A percentile compares a stretch with the other conserved stretches of the same genome.
These are phyloP conservation scores for Huiozyma sinensis DNA, from an alignment of 805 yeast species.

Conservation along the genomic window DNA sequence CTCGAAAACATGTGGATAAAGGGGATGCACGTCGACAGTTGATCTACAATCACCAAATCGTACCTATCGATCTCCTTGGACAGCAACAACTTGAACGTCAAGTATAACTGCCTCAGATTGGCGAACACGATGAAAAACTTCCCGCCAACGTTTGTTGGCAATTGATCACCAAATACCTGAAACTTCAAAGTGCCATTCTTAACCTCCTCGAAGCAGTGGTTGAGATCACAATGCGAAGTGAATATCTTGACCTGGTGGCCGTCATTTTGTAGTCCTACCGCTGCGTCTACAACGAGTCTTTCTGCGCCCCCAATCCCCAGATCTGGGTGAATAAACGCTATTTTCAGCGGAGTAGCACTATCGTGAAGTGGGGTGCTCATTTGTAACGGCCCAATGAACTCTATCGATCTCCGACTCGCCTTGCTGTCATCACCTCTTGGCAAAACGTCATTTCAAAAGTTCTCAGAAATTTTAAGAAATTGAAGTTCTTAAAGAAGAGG, in stretches of 20 bases:
- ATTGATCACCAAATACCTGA: slow-evolving; percentile 67
- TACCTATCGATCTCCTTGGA: slow-evolving; percentile 38
- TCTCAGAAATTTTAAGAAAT: too few species aligned
- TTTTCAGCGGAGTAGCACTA: slow-evolving; percentile 28
- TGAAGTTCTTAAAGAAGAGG: too few species aligned
- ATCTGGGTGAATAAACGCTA: slow-evolving; percentile 92
- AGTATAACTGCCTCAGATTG: slow-evolving; percentile 65
- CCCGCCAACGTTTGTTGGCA: slow-evolving; percentile 63
- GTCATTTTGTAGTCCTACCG: slow-evolving; percentile 65
- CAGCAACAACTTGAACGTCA: slow-evolving; percentile 38
- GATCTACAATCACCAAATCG: slow-evolving; percentile 81
- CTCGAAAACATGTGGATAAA: slow-evolving; percentile 38
- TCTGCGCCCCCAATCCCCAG: slow-evolving; percentile 98
- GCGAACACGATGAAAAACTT: slow-evolving; percentile 75
- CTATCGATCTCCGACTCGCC: too few species aligned
- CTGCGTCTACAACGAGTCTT: slow-evolving; percentile 91
- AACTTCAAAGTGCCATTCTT: slow-evolving; percentile 48
- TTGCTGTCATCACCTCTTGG: too few species aligned
- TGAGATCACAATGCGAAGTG: slow-evolving; percentile 83
- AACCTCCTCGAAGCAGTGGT: slow-evolving; percentile 89
- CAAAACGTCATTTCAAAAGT: too few species aligned
- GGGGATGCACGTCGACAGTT: slow-evolving; percentile 73
- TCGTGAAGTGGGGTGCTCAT: too few species aligned
- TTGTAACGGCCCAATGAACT: too few species aligned
- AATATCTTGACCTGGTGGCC: slow-evolving; percentile 57